phyloP scores from a whole-genome alignment of 2,329 filamentous ascomycete genomes.

The Ambrosiella beaveri region DNA sequence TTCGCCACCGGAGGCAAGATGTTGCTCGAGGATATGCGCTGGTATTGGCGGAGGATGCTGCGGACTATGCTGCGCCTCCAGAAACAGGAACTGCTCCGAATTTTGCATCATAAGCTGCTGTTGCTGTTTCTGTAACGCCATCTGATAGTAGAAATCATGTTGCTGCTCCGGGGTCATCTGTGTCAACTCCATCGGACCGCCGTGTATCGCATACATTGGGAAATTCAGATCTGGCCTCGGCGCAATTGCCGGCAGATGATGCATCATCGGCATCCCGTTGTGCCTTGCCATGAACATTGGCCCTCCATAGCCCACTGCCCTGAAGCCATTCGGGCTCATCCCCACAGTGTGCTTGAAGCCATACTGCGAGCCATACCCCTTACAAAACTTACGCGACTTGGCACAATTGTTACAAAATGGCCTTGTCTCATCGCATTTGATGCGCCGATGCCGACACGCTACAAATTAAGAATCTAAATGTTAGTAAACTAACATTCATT shows the following conservation, averaged over 20 bases:
- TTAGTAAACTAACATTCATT: neutral
- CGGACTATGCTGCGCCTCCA: neutral
- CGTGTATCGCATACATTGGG: neutral
- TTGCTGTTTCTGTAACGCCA: neutral
- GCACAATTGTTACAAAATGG: constrained; percentile 71
- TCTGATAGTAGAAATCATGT: neutral
- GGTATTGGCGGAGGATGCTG: neutral
- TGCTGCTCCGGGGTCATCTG: neutral
- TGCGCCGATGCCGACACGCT: constrained; percentile 86
- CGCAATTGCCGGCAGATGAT: constrained; percentile 18
- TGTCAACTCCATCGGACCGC: neutral
- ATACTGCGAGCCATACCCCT: constrained; percentile 68
- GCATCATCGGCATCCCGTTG: constrained; percentile 21
- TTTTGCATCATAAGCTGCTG: neutral
- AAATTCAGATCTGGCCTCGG: constrained; percentile 2
- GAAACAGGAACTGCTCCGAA: neutral
- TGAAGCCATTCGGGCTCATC: constrained; percentile 23
- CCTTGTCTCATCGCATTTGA: constrained; percentile 88
- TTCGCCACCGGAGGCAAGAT: neutral
- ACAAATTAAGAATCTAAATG: constrained; percentile 4
- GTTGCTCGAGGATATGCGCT: neutral
- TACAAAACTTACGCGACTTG: constrained; percentile 69
- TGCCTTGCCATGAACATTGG: constrained; percentile 16
- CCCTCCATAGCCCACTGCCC: neutral
- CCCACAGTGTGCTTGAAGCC: constrained; percentile 61